Evolutionary conservation across 2,329 filamentous ascomycete species (phyloP).

Genomic region (Calycina herbarum): DNA sequence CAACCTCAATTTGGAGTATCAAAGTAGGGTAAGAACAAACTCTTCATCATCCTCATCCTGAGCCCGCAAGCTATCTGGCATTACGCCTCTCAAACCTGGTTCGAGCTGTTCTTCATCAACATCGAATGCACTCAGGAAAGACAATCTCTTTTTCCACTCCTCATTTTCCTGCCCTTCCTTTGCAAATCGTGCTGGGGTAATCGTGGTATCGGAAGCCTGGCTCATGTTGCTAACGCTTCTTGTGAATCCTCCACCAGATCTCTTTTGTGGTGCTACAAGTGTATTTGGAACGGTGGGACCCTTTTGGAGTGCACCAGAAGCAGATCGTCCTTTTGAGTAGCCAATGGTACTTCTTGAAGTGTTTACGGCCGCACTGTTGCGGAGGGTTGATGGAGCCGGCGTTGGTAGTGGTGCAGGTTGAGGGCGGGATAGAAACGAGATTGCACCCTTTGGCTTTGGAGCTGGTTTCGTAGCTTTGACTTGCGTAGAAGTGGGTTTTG

Average conservation of each 20-base stretch:
- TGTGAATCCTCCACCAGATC: slow-evolving; percentile 22
- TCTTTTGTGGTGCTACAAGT: slow-evolving; percentile 9
- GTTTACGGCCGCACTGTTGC: slow-evolving; percentile 61
- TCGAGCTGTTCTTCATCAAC: slow-evolving; percentile 46
- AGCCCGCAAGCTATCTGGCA: slow-evolving; percentile 37
- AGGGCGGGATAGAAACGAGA: slow-evolving; percentile 36
- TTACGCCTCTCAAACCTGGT: slow-evolving; percentile 29
- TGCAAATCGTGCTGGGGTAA: slow-evolving; percentile 49
- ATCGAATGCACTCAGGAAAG: slow-evolving; percentile 61
- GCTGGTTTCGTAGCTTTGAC: slow-evolving; percentile 36
- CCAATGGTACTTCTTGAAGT: slow-evolving; percentile 81
- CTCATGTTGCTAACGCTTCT: slow-evolving; percentile 39
- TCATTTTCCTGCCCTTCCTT: slow-evolving; percentile 36
- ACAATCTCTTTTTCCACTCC: slow-evolving; percentile 45
- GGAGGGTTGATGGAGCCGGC: slow-evolving; percentile 51
- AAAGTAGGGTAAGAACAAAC: slow-evolving; percentile 51
- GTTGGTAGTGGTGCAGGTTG: slow-evolving; percentile 45
- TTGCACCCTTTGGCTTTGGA: slow-evolving; percentile 40
- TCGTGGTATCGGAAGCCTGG: slow-evolving; percentile 45
- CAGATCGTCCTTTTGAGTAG: slow-evolving; percentile 73
- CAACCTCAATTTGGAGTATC: not conserved
- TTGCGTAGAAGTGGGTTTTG: slow-evolving; percentile 24
- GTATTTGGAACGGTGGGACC: slow-evolving; percentile 11
- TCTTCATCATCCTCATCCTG: slow-evolving; percentile 48
- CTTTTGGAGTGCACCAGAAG: slow-evolving; percentile 42